Percentiles rank a stretch among this genome's conserved stretches.
phyloP scores from a whole-genome alignment of 768 basidiomycete genomes.

The Guyanaporus albipodus region DNA sequence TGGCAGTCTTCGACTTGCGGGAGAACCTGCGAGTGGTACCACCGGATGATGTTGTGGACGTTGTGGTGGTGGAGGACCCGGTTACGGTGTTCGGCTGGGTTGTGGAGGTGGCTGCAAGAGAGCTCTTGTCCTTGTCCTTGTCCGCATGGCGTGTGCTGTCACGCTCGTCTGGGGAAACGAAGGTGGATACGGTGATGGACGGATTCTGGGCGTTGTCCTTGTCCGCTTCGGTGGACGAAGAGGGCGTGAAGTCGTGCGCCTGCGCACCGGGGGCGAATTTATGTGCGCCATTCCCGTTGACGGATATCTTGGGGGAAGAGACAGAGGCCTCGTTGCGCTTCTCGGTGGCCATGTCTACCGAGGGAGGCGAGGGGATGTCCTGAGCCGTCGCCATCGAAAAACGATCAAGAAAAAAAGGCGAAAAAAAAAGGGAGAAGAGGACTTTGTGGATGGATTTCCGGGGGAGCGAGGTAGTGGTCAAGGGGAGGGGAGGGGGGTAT shows the following conservation, averaged over 20 bases:
- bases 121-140: slow-evolving; percentile 45
- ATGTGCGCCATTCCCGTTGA: slow-evolving; percentile 25
- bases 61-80: slow-evolving; percentile 22
- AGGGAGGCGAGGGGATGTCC: slow-evolving; percentile 14
- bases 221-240: slow-evolving; percentile 35
- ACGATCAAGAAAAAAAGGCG: neutral
- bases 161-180: slow-evolving; percentile 32
- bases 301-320: slow-evolving; percentile 16
- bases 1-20: slow-evolving; percentile 24
- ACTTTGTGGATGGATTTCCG: too few species aligned
- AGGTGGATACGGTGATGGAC: slow-evolving; percentile 33
- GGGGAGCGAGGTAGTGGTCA: neutral
- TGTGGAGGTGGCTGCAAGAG: slow-evolving; percentile 41
- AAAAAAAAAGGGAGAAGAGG: neutral
- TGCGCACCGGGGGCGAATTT: slow-evolving; percentile 20
- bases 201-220: slow-evolving; percentile 34
- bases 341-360: slow-evolving; percentile 16
- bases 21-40: slow-evolving; percentile 28
- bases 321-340: slow-evolving; percentile 19
- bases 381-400: slow-evolving; percentile 24
- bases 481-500: slow-evolving; percentile 17
- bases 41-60: slow-evolving; percentile 21
- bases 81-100: slow-evolving; percentile 37
- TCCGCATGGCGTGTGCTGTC: slow-evolving; percentile 31
- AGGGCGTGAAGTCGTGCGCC: slow-evolving; percentile 28